A percentile compares a stretch with the other conserved stretches of the same genome.
Evolutionary conservation across 2,329 filamentous ascomycete species (phyloP).

Genomic region (Orbilia blumenaviensis): DNA sequence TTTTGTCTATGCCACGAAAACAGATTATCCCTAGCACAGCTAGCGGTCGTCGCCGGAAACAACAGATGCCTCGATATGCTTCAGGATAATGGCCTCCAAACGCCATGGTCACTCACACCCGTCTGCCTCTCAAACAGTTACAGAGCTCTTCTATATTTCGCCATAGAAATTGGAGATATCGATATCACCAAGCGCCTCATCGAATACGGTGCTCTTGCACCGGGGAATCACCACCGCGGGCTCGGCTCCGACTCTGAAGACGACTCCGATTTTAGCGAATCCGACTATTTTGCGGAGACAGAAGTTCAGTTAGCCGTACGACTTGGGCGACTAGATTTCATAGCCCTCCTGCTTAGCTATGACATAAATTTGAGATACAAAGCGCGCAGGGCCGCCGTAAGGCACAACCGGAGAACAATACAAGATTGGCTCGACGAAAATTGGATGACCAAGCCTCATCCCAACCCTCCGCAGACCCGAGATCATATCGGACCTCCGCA

Average conservation of each 20-base stretch:
- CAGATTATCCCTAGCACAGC: neutral
- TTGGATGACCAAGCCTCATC: neutral
- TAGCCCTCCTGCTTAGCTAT: neutral
- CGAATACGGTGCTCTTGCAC: neutral
- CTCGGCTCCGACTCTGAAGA: no score
- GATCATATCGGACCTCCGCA: neutral
- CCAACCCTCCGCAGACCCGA: neutral
- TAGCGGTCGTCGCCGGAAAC: neutral
- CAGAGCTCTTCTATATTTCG: neutral
- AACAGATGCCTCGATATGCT: neutral
- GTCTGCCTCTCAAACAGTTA: no score
- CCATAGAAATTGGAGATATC: neutral
- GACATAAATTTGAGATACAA: neutral
- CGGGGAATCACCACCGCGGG: no score
- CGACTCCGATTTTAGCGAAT: no score
- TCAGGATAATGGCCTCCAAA: neutral
- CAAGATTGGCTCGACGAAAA: conserved; percentile 1
- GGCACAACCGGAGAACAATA: neutral
- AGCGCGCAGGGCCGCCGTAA: neutral
- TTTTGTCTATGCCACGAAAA: neutral
- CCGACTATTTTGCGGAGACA: no score
- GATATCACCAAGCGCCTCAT: neutral
- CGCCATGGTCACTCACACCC: no score
- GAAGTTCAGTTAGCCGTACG: neutral
- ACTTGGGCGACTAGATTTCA: neutral